Evolutionary conservation across 129 eudicot genomes (phyloP).

Genomic region (Silybum marianum): DNA sequence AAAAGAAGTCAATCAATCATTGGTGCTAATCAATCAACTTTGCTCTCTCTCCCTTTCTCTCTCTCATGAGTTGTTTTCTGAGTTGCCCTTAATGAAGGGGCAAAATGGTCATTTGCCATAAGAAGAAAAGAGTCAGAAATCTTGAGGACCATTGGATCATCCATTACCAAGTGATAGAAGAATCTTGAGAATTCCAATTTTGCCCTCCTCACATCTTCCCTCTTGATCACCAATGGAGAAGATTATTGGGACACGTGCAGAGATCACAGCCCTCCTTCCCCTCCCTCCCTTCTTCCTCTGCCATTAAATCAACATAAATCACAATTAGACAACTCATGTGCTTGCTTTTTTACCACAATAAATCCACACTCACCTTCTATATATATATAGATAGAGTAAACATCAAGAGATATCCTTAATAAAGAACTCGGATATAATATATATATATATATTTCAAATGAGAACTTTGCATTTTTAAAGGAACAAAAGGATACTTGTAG

Average conservation of each 20-base stretch:
- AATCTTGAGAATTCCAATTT: constrained; percentile 26
- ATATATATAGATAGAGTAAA: too few species aligned
- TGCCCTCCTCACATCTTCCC: constrained; percentile 44
- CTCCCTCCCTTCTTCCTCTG: constrained; percentile 36
- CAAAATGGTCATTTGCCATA: constrained; percentile 23
- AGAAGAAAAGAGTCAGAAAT: constrained; percentile 4
- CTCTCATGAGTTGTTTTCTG: constrained; percentile 16
- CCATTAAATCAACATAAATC: constrained; percentile 25
- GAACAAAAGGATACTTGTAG: too few species aligned
- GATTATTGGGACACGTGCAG: constrained; percentile 48
- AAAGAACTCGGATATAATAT: too few species aligned
- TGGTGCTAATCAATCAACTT: constrained; percentile 30
- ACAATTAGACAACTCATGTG: constrained; percentile 34
- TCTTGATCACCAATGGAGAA: constrained; percentile 43
- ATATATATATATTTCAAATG: too few species aligned
- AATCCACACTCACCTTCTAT: neutral
- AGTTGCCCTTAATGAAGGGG: constrained; percentile 5
- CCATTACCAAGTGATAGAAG: constrained; percentile 12
- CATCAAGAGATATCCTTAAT: too few species aligned
- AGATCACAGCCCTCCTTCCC: constrained; percentile 21
- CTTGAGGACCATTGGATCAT: constrained; percentile 21
- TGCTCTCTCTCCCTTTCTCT: neutral
- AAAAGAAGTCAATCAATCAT: constrained; percentile 32
- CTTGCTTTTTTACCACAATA: neutral
- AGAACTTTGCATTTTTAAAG: too few species aligned